Base-by-base conservation (phyloP, 768 basidiomycete species). In the Cystofilobasidium macerans region DNA sequence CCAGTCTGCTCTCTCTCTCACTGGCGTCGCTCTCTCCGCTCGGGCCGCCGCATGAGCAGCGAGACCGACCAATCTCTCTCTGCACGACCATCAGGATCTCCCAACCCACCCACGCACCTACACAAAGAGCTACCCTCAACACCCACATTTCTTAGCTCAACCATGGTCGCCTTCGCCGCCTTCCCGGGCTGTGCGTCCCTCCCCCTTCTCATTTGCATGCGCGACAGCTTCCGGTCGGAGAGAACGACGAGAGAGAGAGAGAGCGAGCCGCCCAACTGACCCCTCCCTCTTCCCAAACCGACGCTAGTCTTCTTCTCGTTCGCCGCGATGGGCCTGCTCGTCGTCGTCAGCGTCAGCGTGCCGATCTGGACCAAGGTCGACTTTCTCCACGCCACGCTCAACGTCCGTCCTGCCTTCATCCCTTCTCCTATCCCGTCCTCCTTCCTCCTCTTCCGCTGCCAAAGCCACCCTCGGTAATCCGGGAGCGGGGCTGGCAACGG, bases 261-360 rank as follows among this genome's bases (percentile, higher is more conserved):
- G n/a, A n/a, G n/a, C n/a, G n/a, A n/a, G n/a, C n/a, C n/a, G n/a
- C n/a, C n/a, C n/a, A n/a, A n/a, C n/a, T n/a, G n/a, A n/a, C n/a
- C 16, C 18, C 51, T 32, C 51, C 51, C 51, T 32, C 51, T 30
- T 8, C 18, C 38, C 61, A 11, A 32, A 33, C 60, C 53, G 18
- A 0, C 32, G 4, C 18, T 38, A 64, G 63, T 64, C 54, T 57
- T 64, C 63, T 64, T 64, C 54, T 32, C 63, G 28, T 45, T 64
- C 54, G 63, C 63, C 40, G 63, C 63, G 28, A 43, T 26, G n/a
- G 64, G n/a, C n/a, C 47, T 65, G 9, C 57, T 60, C 24, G 64
- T 65, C 12, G 48, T 65, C 48, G 58, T 54, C 33, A 51, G 45
- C 7, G 64, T 65, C 24, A 38, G 33, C n/a, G 64, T 61, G 13